Conservation (phyloP, 2,329 filamentous ascomycete species). For the Didymella segeticola region DNA sequence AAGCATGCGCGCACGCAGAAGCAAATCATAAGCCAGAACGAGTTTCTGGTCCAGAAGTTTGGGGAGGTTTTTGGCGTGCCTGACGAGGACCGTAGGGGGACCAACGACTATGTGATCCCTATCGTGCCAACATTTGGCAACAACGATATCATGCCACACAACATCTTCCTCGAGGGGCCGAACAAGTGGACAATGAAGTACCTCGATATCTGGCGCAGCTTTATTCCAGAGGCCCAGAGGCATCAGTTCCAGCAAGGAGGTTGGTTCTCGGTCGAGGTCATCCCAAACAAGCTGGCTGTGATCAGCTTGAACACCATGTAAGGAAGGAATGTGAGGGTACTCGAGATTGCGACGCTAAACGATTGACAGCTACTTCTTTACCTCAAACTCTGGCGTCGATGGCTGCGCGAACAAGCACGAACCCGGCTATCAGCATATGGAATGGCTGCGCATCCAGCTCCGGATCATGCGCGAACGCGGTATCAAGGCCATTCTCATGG, state of each 20-base stretch:
- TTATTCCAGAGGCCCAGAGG: slow-evolving; percentile 90
- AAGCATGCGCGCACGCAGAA: slow-evolving; percentile 74
- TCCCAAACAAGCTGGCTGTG: slow-evolving; percentile 83
- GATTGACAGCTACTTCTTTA: slow-evolving; percentile 77
- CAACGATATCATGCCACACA: slow-evolving; percentile 97
- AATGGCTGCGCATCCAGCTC: slow-evolving; percentile 92
- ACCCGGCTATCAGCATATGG: slow-evolving; percentile 92
- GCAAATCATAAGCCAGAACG: slow-evolving; percentile 81
- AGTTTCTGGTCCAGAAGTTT: slow-evolving; percentile 77
- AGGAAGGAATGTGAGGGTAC: slow-evolving; percentile 24
- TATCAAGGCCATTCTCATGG: slow-evolving; percentile 93
- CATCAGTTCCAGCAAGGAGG: slow-evolving; percentile 92
- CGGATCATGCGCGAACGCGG: slow-evolving; percentile 80
- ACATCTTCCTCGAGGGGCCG: slow-evolving; percentile 85
- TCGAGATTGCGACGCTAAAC: not conserved
- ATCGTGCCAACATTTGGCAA: slow-evolving; percentile 93
- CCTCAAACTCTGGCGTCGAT: slow-evolving; percentile 90
- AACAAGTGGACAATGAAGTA: slow-evolving; percentile 86
- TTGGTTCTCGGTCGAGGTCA: slow-evolving; percentile 93
- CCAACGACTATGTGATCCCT: slow-evolving; percentile 70
- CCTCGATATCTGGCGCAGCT: slow-evolving; percentile 77
- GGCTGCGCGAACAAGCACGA: slow-evolving; percentile 81
- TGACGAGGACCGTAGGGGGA: slow-evolving; percentile 55
- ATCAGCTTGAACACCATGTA: slow-evolving; percentile 92
- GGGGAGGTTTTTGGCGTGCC: slow-evolving; percentile 69